Percentiles rank a stretch among this genome's conserved stretches.
Evolutionary conservation across 2,329 filamentous ascomycete species (phyloP).

Genomic region (Neurospora crassa): DNA sequence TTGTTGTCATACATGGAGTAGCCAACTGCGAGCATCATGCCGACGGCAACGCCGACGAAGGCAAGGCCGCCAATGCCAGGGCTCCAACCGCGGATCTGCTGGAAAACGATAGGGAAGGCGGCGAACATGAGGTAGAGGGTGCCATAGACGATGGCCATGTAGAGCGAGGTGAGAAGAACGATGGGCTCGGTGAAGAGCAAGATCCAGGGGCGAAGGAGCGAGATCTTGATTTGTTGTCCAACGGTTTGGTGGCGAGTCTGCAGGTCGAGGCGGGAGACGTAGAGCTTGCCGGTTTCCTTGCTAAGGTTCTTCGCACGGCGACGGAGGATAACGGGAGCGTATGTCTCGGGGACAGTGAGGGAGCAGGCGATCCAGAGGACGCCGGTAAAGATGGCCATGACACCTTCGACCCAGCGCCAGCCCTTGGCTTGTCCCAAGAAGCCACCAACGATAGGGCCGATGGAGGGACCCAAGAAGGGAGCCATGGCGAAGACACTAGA

Average conservation of each 20-base stretch:
- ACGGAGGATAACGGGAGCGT: slow-evolving; percentile 47
- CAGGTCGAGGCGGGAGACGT: slow-evolving; percentile 42
- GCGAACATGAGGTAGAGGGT: slow-evolving; percentile 52
- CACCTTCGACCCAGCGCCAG: slow-evolving; percentile 62
- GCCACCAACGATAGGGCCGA: slow-evolving; percentile 56
- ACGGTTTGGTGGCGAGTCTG: slow-evolving; percentile 18
- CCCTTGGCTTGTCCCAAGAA: slow-evolving; percentile 55
- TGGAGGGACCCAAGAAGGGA: slow-evolving; percentile 55
- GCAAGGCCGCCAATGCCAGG: slow-evolving; percentile 51
- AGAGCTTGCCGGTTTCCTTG: slow-evolving; percentile 43
- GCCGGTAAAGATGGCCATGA: slow-evolving; percentile 55
- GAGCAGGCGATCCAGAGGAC: slow-evolving; percentile 45
- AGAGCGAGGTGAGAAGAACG: slow-evolving; percentile 54
- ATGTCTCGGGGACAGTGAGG: slow-evolving; percentile 49
- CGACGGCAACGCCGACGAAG: slow-evolving; percentile 60
- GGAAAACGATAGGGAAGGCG: slow-evolving; percentile 58
- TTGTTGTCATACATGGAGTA: slow-evolving; percentile 48
- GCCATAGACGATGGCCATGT: slow-evolving; percentile 53
- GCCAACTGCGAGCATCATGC: slow-evolving; percentile 49
- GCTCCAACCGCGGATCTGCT: slow-evolving; percentile 48
- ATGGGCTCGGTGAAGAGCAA: slow-evolving; percentile 64
- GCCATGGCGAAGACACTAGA: slow-evolving; percentile 54
- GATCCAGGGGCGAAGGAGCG: slow-evolving; percentile 56
- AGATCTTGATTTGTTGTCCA: slow-evolving; percentile 43
- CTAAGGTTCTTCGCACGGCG: slow-evolving; percentile 42